Base-by-base conservation (phyloP, 2,329 filamentous ascomycete genomes). In the Aspergillus glaucus region DNA sequence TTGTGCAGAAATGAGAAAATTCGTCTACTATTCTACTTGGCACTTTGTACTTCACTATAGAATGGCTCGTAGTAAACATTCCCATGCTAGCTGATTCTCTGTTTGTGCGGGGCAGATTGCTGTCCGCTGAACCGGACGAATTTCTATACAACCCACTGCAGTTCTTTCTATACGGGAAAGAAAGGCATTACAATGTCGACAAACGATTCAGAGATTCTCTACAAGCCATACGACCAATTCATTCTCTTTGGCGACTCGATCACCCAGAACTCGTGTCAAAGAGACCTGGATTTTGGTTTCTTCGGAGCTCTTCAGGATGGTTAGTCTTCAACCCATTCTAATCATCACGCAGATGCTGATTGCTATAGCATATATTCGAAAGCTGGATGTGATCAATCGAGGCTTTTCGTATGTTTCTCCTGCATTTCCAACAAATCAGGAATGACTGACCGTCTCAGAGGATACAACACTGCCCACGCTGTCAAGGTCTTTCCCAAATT, bases 221-320 rank as follows among this genome's bases (percentile, higher is more conserved):
- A 54, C 54, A 53, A 60, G 50, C 73, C 79, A 1, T 86, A 86
- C 60, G 82, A 85, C 44, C 87, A 91, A 62, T 76, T 91, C 58
- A 75, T 97, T 53, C 81, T 97, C 21, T 87, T 97, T 53, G 92
- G 92, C 47, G 93, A 97, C 71, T 95, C 88, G 28, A 85, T 97
- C 53, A 85, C 92, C 44, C 84, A 97, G 62, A 75, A 78, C 39
- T 79, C 82, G 2, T 79, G 79, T 54, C 75, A 78, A 32, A 74
- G 83, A 44, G 69, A 78, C 9, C 72, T 80, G 49, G 88, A 86
- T 14, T 92, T 91, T 67, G 87, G 79, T 0, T 87, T 94, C 59
- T 81, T 84, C 50, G 80, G 86, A 19, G 82, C 80, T 14, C 73
- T 95, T 3, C 83, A 90, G 63, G 70, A 80, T 56, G 78, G 86